Conservation (phyloP, 148 eudicot genomes). For the Fallopia convolvulus region DNA sequence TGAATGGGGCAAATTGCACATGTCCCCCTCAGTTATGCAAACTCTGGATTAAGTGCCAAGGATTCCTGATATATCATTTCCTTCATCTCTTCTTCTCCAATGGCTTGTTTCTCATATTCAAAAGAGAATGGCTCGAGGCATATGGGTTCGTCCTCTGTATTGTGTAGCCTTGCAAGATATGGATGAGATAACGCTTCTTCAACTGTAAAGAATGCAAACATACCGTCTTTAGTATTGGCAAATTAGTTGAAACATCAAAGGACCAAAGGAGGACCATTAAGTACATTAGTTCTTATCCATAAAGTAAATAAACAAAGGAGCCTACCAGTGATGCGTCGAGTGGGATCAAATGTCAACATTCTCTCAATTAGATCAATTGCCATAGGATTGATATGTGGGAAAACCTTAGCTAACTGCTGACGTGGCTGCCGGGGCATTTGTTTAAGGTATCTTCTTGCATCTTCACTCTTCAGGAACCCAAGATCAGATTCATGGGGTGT, state of each 20-base stretch:
- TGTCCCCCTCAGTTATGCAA: conserved; percentile 20
- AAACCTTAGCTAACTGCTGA: conserved; percentile 39
- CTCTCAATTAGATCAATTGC: conserved; percentile 78
- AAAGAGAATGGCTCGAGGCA: conserved; percentile 70
- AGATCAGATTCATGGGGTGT: conserved; percentile 75
- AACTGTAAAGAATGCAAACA: conserved; percentile 34
- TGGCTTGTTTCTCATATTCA: conserved; percentile 68
- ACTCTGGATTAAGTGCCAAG: conserved; percentile 51
- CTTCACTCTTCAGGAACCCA: conserved; percentile 55
- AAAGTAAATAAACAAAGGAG: neutral
- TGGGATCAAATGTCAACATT: conserved; percentile 80
- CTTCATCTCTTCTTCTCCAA: conserved; percentile 79
- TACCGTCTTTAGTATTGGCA: neutral
- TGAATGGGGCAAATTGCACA: neutral
- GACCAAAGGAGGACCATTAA: neutral
- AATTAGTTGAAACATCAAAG: neutral
- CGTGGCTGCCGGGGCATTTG: conserved; percentile 68
- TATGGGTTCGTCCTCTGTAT: conserved; percentile 64
- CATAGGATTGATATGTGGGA: conserved; percentile 66
- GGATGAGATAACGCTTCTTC: conserved; percentile 85
- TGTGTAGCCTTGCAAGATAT: conserved; percentile 69
- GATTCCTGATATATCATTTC: conserved; percentile 88
- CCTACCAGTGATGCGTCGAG: conserved; percentile 77
- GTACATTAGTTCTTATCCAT: neutral
- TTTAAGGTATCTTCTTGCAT: conserved; percentile 61